Evolutionary conservation across 768 basidiomycete species (phyloP).

Genomic region (Psilocybe tampanensis): DNA sequence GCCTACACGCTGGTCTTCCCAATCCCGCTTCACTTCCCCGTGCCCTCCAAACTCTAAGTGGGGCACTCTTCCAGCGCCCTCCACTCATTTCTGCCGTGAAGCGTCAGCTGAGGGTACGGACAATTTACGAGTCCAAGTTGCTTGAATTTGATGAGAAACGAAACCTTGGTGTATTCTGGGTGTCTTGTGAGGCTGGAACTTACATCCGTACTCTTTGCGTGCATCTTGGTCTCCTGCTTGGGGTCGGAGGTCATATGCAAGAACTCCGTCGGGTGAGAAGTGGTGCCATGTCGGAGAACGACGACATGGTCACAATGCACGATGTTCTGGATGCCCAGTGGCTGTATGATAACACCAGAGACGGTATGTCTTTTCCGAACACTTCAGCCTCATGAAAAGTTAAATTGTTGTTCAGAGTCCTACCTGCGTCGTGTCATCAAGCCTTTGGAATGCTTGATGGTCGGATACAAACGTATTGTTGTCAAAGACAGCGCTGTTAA

Average conservation of each 20-base stretch:
- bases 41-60: slow-evolving; percentile 94
- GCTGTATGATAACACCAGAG: slow-evolving; percentile 96
- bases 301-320: slow-evolving; percentile 99
- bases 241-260: slow-evolving; percentile 99
- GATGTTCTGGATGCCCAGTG: slow-evolving; percentile 99
- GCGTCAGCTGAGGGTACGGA: slow-evolving; percentile 95
- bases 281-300: slow-evolving; percentile 96
- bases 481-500: slow-evolving; percentile 99
- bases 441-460: slow-evolving; percentile 90
- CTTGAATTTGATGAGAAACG: slow-evolving; percentile 98
- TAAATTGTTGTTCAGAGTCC: slow-evolving; percentile 61
- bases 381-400: background rate
- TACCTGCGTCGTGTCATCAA: slow-evolving; percentile 95
- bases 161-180: slow-evolving; percentile 97
- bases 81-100: slow-evolving; percentile 99
- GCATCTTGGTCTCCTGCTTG: slow-evolving; percentile 90
- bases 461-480: slow-evolving; percentile 97
- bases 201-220: slow-evolving; percentile 97
- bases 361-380: slow-evolving; percentile 57
- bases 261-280: slow-evolving; percentile 93
- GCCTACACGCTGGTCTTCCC: slow-evolving; percentile 82
- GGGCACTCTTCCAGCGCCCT: slow-evolving; percentile 98
- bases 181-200: slow-evolving; percentile 98
- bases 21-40: slow-evolving; percentile 87
- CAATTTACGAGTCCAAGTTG: slow-evolving; percentile 94